Evolutionary conservation across 2,329 filamentous ascomycete genomes (phyloP).

Genomic region (Fusarium sp.): DNA sequence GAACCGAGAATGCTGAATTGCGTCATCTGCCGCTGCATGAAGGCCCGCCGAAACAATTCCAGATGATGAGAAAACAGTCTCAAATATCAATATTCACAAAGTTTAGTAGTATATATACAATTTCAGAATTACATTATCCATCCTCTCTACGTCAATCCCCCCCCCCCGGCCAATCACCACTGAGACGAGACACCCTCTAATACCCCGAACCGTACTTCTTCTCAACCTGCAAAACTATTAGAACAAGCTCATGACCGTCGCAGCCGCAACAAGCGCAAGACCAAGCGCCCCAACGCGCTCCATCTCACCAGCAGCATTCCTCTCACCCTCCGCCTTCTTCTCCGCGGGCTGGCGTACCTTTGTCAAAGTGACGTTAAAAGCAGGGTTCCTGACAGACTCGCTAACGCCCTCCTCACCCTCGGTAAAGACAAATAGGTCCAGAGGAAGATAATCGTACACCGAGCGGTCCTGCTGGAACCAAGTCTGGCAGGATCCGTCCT

Average conservation of each 20-base stretch:
- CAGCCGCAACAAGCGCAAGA: slow-evolving; percentile 8
- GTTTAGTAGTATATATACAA: background rate
- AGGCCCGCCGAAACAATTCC: too few relatives aligned
- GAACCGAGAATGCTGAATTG: too few relatives aligned
- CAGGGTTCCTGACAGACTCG: slow-evolving; percentile 44
- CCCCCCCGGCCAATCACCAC: too few relatives aligned
- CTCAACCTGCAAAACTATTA: slow-evolving; percentile 37
- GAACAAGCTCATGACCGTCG: slow-evolving; percentile 40
- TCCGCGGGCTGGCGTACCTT: slow-evolving; percentile 47
- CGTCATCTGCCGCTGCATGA: too few relatives aligned
- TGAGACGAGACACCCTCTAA: background rate
- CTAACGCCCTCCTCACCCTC: slow-evolving; percentile 26
- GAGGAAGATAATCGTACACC: slow-evolving; percentile 52
- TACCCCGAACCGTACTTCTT: background rate
- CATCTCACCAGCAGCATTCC: slow-evolving; percentile 14
- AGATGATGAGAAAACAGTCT: too few relatives aligned
- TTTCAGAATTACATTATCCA: background rate
- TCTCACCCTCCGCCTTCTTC: slow-evolving; percentile 25
- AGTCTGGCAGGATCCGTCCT: slow-evolving; percentile 51
- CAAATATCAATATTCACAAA: too few relatives aligned
- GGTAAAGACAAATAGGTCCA: slow-evolving; percentile 53
- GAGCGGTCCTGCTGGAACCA: slow-evolving; percentile 54
- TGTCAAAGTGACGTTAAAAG: slow-evolving; percentile 49
- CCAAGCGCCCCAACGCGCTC: slow-evolving; percentile 14
- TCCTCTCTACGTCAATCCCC: background rate